These are phyloP conservation scores for Ophiostoma ips DNA, from an alignment of 2,329 filamentous ascomycete genomes.

Conservation along the genomic window DNA sequence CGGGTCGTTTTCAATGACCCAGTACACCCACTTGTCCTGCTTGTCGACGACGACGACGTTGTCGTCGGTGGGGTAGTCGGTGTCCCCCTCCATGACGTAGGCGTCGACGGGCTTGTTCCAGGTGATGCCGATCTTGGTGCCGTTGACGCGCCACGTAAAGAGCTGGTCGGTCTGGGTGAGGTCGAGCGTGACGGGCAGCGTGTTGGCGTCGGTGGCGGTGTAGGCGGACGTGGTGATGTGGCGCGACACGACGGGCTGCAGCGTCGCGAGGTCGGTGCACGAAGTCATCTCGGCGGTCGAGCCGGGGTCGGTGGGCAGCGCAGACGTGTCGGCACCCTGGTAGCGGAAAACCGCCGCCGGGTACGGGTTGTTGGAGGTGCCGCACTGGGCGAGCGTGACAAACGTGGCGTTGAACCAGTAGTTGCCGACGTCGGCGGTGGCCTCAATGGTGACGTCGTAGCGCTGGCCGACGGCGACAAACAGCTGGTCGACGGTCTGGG, in stretches of 20 bases:
- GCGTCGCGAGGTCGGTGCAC: slow-evolving; percentile 13
- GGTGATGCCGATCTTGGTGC: slow-evolving; percentile 19
- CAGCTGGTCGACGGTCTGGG: slow-evolving; percentile 34
- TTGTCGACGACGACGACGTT: slow-evolving; percentile 12
- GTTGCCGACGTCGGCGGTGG: slow-evolving; percentile 20
- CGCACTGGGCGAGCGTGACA: slow-evolving; percentile 13
- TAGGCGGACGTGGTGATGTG: slow-evolving; percentile 11
- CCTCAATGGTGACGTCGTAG: slow-evolving; percentile 33
- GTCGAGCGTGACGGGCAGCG: slow-evolving; percentile 18
- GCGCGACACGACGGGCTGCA: slow-evolving; percentile 14
- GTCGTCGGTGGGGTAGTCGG: background rate
- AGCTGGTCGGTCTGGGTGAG: slow-evolving; percentile 20
- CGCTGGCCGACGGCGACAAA: slow-evolving; percentile 34
- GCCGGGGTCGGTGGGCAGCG: slow-evolving; percentile 20
- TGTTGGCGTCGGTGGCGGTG: slow-evolving; percentile 5
- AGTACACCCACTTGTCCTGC: slow-evolving; percentile 10
- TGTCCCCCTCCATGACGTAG: slow-evolving; percentile 19
- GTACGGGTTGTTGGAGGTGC: slow-evolving; percentile 13
- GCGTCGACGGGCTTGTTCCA: slow-evolving; percentile 25
- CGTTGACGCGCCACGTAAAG: slow-evolving; percentile 17
- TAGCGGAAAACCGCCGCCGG: slow-evolving; percentile 28
- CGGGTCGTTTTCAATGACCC: slow-evolving; percentile 12
- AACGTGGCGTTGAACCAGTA: slow-evolving; percentile 18
- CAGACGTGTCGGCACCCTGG: slow-evolving; percentile 17
- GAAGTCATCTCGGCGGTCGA: slow-evolving; percentile 9